These are phyloP conservation scores for Phanerochaete carnosa DNA, from an alignment of 768 basidiomycete species.

Conservation along the genomic window DNA sequence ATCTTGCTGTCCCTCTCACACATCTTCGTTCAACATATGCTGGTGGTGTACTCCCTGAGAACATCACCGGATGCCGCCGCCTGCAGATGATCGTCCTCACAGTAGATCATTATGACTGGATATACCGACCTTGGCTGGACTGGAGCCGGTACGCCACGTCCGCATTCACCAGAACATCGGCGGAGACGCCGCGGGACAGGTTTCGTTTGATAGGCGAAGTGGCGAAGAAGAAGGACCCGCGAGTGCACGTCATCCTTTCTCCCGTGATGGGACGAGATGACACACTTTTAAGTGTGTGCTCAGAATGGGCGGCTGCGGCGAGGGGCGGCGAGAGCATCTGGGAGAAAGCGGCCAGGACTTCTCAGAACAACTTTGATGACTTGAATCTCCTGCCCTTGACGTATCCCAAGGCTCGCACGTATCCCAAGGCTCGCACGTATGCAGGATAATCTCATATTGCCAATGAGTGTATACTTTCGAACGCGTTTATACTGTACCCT, in stretches of 20 bases:
- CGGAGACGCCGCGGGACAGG: slow-evolving; percentile 13
- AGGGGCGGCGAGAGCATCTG: slow-evolving; percentile 17
- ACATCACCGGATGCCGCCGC: slow-evolving; percentile 12
- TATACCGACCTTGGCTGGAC: slow-evolving; percentile 19
- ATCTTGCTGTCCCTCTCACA: slow-evolving; percentile 23
- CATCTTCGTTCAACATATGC: slow-evolving; percentile 18
- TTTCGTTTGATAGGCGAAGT: slow-evolving; percentile 14
- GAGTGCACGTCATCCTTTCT: slow-evolving; percentile 17
- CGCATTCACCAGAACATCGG: neutral
- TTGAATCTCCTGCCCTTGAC: neutral
- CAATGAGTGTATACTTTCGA: neutral
- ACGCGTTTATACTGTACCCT: neutral
- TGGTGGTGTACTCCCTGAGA: slow-evolving; percentile 12
- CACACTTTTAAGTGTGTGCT: neutral
- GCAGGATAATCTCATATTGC: too few relatives aligned
- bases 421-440: too few relatives aligned
- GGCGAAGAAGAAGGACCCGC: slow-evolving; percentile 14
- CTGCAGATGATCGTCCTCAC: slow-evolving; percentile 23
- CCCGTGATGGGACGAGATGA: slow-evolving; percentile 3
- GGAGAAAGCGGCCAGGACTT: slow-evolving; percentile 12
- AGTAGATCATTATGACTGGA: slow-evolving; percentile 15
- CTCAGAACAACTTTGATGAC: neutral
- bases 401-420: neutral
- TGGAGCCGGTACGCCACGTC: neutral
- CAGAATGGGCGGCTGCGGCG: slow-evolving; percentile 20